Base-by-base conservation (phyloP, 1,284 basidiomycete genomes). In the Abortiporus biennis region DNA sequence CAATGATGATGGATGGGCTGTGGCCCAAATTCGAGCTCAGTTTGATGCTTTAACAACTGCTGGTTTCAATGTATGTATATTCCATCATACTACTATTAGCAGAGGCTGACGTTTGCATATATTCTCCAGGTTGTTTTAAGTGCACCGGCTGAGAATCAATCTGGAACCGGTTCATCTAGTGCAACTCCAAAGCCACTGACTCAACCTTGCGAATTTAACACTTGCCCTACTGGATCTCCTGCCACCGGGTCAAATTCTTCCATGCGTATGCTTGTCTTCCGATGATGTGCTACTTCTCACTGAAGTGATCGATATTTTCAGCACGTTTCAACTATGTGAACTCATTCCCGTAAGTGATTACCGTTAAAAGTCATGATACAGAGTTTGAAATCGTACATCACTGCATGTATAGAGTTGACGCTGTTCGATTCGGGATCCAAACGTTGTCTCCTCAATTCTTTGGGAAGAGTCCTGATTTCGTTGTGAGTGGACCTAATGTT, bases 401-500 rank as follows among this genome's bases (percentile, higher is more conserved):
- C 17, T 6, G 17, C 16, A 11, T 6, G 17, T n/a, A 1, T 34
- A 59, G 59, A 1, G 74, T 71, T 3, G 71, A 74, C 47, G 58
- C 72, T 1, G 71, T 66, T 3, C 56, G 60, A 8, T 69, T 62
- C 49, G 74, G 72, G 0, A 69, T 76, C 17, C 65, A 75, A 49
- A 71, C 66, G 0, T 56, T 75, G 8, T 59, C 69, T 3, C 69
- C 72, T 0, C 52, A 64, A 38, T 65, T 69, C 49, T 70, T 73
- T 46, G 62, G 66, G 3, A 47, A 52, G 13, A 46, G 47, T 19
- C 75, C 75, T 0, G 74, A 76, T 42, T 61, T 79, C 24, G 66
- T 76, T 4, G 62, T 79, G 9, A 66, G 67, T 42, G 74, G 73
- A 1, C 65, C 67, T 1, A 76, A 76, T 49, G 62, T 74, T 12